Evolutionary conservation across 2,329 filamentous ascomycete species (phyloP).

Genomic region (Colletotrichum lindemuthianum): DNA sequence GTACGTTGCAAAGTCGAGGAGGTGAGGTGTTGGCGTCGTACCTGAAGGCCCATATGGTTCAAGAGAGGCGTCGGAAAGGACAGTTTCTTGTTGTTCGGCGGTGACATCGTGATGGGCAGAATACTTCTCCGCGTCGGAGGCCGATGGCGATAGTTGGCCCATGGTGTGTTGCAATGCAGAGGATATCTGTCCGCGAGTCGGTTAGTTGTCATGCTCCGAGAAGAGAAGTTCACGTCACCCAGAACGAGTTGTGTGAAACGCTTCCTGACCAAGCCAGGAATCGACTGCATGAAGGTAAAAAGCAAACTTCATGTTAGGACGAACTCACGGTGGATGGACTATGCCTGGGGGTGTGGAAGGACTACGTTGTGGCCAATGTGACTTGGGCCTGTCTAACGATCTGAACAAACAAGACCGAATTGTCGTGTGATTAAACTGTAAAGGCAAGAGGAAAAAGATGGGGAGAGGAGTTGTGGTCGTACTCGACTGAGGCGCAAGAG

Average conservation of each 20-base stretch:
- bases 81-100: constrained; percentile 39
- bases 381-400: background rate
- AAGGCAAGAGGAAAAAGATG: background rate
- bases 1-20: background rate
- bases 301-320: constrained; percentile 2
- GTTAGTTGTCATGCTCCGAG: background rate
- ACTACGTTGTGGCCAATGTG: background rate
- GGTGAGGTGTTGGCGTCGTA: constrained; percentile 10
- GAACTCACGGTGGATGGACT: constrained; percentile 10
- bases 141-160: constrained; percentile 31
- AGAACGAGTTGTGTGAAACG: constrained; percentile 8
- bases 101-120: constrained; percentile 32
- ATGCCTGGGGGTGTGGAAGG: background rate
- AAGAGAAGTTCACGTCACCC: background rate
- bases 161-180: background rate
- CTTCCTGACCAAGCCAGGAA: constrained; percentile 11
- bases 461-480: constrained; percentile 8
- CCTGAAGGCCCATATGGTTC: constrained; percentile 41
- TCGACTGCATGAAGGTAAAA: background rate
- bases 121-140: constrained; percentile 36
- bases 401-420: background rate
- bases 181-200: background rate
- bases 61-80: constrained; percentile 33
- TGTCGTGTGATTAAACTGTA: background rate
- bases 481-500: constrained; percentile 16